Evolutionary conservation across 192 early-diverging fungal species (phyloP), one percentile per base, ranked within the genome.

Genomic region (Backusella macrospora): DNA sequence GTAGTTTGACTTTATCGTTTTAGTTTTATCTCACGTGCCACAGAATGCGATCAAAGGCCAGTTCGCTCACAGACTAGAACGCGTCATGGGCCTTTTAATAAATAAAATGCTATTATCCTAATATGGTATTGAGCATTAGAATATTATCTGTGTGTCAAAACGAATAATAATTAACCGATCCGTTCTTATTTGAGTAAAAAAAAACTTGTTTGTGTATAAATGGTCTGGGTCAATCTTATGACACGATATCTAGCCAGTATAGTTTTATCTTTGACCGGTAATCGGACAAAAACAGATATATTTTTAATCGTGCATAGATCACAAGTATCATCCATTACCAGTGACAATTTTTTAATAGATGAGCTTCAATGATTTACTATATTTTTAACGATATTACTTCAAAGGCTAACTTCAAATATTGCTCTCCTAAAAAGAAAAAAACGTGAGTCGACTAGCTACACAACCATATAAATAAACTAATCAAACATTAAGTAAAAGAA

Each of bases 101-200:
- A 59, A 59, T 26, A 26, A 21, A 59, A 34, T 34, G 1, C 29
- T 34, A 34, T 34, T 34, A 34, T 34, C 52, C 52, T 26, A 59
- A 59, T 59, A 59, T 59, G 12, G 52, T 59, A 59, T 23, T 23
- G 21, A 23, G 26, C 21, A 59, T 59, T 59, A 23, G 52, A 59
- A 59, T 59, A 59, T 10, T 59, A 59, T 12, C 52, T 59, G 52
- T 9, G 52, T 59, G 52, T 59, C 18, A 59, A 34, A 59, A 59
- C 52, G 52, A 59, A 59, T 59, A 59, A 26, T 59, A 59, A 26
- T 59, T 59, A 59, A 59, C 52, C 52, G 52, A 59, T 59, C 52
- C 12, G 52, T 59, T 59, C 52, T 59, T 59, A 59, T 59, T 59
- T 59, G 21, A 59, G n/a, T 18, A 52, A 52, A 52, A 52, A 52